These are phyloP conservation scores for Fusarium sp. DNA, from an alignment of 2,329 filamentous ascomycete genomes.

Conservation along the genomic window DNA sequence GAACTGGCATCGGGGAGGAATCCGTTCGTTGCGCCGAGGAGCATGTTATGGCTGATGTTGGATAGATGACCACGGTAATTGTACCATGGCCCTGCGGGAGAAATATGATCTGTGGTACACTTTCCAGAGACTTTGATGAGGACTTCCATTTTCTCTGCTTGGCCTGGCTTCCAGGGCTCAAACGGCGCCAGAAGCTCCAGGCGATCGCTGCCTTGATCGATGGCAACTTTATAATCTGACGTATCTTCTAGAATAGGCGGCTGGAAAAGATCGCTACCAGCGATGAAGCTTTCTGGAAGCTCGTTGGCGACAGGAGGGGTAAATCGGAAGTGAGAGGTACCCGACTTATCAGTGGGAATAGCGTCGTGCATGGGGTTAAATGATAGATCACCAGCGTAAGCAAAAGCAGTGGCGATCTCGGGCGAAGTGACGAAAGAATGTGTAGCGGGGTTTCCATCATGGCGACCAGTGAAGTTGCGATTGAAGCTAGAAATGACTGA, in stretches of 20 bases:
- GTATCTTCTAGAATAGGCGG: not conserved
- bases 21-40: slow-evolving; percentile 90
- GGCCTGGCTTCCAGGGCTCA: slow-evolving; percentile 49
- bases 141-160: slow-evolving; percentile 68
- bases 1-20: not conserved
- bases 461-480: slow-evolving; percentile 49
- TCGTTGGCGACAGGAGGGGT: not conserved
- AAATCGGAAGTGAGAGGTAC: slow-evolving; percentile 45
- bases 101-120: slow-evolving; percentile 98
- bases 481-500: slow-evolving; percentile 87
- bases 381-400: slow-evolving; percentile 87
- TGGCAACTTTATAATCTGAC: not conserved
- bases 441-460: slow-evolving; percentile 53
- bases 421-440: slow-evolving; percentile 79
- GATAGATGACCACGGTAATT: slow-evolving; percentile 99
- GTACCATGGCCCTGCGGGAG: slow-evolving; percentile 92
- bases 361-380: slow-evolving; percentile 95
- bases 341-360: slow-evolving; percentile 62
- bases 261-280: not conserved
- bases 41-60: slow-evolving; percentile 96
- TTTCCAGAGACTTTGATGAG: slow-evolving; percentile 96
- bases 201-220: slow-evolving; percentile 43
- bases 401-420: slow-evolving; percentile 94
- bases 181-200: slow-evolving; percentile 43
- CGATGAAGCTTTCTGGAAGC: not conserved